phyloP scores from a whole-genome alignment of 2,329 filamentous ascomycete genomes.

The Calonectria naviculata region DNA sequence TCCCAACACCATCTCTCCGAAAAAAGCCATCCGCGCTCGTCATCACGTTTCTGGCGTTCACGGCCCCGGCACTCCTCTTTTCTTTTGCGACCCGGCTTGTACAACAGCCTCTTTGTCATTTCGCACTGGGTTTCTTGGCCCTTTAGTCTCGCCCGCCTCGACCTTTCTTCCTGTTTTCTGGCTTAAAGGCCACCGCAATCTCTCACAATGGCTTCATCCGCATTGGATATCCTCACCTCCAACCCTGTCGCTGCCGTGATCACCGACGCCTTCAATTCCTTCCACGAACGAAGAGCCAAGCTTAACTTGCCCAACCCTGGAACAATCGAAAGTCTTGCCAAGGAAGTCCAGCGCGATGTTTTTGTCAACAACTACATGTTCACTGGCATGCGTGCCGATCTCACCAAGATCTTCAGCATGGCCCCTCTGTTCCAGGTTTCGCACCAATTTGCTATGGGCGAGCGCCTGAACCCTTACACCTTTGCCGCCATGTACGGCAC shows the following conservation, averaged over 20 bases:
- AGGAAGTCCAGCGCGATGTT: slow-evolving; percentile 96
- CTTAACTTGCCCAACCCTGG: slow-evolving; percentile 93
- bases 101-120: slow-evolving; percentile 33
- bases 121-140: slow-evolving; percentile 8
- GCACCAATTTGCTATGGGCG: slow-evolving; percentile 95
- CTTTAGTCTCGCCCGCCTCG: slow-evolving; percentile 23
- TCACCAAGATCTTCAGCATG: slow-evolving; percentile 96
- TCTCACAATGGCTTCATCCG: slow-evolving; percentile 61
- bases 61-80: slow-evolving; percentile 37
- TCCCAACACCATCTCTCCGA: slow-evolving; percentile 26
- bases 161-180: slow-evolving; percentile 29
- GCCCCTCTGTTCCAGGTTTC: slow-evolving; percentile 96
- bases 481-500: slow-evolving; percentile 96
- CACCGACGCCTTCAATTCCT: slow-evolving; percentile 82
- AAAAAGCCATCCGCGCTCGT: slow-evolving; percentile 41
- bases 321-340: slow-evolving; percentile 87
- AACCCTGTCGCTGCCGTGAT: slow-evolving; percentile 79
- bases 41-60: slow-evolving; percentile 47
- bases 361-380: slow-evolving; percentile 98
- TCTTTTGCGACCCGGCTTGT: slow-evolving; percentile 30
- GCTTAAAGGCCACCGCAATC: slow-evolving; percentile 40
- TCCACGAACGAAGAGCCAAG: slow-evolving; percentile 87
- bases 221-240: slow-evolving; percentile 73
- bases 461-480: slow-evolving; percentile 92
- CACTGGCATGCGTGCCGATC: slow-evolving; percentile 92